Percentiles rank a stretch among this genome's conserved stretches.
phyloP scores from a whole-genome alignment of 768 basidiomycete species.

The Podaxis sp. region DNA sequence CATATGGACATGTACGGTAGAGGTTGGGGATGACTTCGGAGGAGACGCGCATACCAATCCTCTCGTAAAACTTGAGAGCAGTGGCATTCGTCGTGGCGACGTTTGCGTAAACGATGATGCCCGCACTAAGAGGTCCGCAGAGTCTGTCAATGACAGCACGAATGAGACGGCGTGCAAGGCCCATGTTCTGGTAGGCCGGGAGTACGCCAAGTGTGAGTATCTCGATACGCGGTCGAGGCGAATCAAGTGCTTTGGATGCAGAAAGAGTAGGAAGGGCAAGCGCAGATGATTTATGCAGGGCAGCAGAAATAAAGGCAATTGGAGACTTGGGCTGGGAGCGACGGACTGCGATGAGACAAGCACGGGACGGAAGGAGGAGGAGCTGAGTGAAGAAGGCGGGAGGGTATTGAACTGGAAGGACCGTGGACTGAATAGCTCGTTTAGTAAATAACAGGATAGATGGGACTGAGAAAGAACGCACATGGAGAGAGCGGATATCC shows the following conservation, averaged over 20 bases:
- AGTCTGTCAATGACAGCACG: slow-evolving; percentile 23
- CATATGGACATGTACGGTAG: slow-evolving; percentile 30
- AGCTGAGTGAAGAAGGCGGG: slow-evolving; percentile 43
- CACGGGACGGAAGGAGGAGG: slow-evolving; percentile 32
- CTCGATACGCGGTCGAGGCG: slow-evolving; percentile 32
- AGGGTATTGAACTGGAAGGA: slow-evolving; percentile 38
- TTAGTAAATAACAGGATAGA: not conserved
- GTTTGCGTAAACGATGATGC: slow-evolving; percentile 35
- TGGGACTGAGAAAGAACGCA: slow-evolving; percentile 20
- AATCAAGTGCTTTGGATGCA: slow-evolving; percentile 13
- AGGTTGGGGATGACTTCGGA: slow-evolving; percentile 32
- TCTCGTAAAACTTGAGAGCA: slow-evolving; percentile 39
- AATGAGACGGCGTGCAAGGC: slow-evolving; percentile 41
- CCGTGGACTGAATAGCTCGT: slow-evolving; percentile 21
- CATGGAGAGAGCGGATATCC: slow-evolving; percentile 36
- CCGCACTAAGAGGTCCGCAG: slow-evolving; percentile 22
- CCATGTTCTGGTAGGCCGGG: slow-evolving; percentile 37
- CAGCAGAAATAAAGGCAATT: slow-evolving; percentile 43
- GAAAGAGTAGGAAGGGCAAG: slow-evolving; percentile 9
- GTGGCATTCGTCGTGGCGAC: slow-evolving; percentile 38
- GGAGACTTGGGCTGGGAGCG: slow-evolving; percentile 23
- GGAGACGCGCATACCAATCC: slow-evolving; percentile 33
- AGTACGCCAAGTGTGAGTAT: slow-evolving; percentile 51
- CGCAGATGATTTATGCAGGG: slow-evolving; percentile 16
- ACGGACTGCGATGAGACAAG: slow-evolving; percentile 37